Evolutionary conservation across 306 rosid genomes (phyloP).

Genomic region (Bauhinia variegata): DNA sequence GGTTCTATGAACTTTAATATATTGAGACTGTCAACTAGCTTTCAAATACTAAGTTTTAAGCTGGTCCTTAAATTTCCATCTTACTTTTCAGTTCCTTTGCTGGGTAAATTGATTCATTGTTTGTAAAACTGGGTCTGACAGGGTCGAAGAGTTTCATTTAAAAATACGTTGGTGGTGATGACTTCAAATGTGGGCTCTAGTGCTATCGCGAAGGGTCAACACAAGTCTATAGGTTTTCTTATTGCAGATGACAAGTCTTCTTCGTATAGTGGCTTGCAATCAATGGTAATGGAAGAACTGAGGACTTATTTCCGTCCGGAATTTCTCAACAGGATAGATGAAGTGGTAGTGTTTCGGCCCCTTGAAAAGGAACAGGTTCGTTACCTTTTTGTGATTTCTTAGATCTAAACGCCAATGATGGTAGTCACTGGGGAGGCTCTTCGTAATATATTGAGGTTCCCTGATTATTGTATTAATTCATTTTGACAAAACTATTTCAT

Average conservation of each 20-base stretch:
- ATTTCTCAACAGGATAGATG: constrained; percentile 89
- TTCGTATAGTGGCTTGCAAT: constrained; percentile 73
- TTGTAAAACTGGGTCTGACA: constrained; percentile 43
- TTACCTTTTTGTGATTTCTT: constrained; percentile 24
- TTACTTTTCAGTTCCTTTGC: constrained; percentile 13
- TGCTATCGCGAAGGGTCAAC: constrained; percentile 78
- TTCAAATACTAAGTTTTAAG: neutral
- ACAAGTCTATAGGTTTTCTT: constrained; percentile 68
- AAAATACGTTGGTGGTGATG: constrained; percentile 87
- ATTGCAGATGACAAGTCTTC: constrained; percentile 57
- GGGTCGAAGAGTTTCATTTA: constrained; percentile 90
- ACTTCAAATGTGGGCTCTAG: constrained; percentile 94
- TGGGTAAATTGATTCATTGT: constrained; percentile 27
- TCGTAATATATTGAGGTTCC: neutral
- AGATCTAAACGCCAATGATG: constrained; percentile 1
- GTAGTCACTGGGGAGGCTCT: constrained; percentile 4
- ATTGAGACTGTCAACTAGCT: constrained; percentile 2
- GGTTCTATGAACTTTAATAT: constrained; percentile 20
- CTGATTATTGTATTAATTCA: neutral
- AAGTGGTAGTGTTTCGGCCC: constrained; percentile 82
- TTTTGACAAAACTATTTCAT: neutral
- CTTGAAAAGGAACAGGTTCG: constrained; percentile 86
- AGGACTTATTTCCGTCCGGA: constrained; percentile 89
- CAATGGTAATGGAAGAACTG: constrained; percentile 79
- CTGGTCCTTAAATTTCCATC: constrained; percentile 21